phyloP scores from a whole-genome alignment of 495 filamentous ascomycete species.

The Xylaria telfairii region DNA sequence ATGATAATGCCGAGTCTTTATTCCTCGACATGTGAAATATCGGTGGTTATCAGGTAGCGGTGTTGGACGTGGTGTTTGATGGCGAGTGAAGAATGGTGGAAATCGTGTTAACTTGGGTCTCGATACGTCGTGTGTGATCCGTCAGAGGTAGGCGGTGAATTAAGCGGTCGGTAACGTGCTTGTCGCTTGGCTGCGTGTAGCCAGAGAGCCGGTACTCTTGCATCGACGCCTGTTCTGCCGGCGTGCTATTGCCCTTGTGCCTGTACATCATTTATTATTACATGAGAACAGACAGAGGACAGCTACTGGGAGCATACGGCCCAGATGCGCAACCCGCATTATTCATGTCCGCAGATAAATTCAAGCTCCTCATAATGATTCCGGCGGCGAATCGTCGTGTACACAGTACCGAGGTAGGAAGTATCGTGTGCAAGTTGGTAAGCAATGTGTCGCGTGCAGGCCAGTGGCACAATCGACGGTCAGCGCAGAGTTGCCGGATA shows the following conservation, averaged over 20 bases:
- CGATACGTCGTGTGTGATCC: constrained; percentile 6
- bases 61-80: not conserved
- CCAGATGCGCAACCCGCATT: constrained; percentile 15
- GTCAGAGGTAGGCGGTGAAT: not conserved
- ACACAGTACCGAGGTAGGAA: not conserved
- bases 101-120: constrained; percentile 1
- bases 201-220: not conserved
- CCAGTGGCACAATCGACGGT: not conserved
- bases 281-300: not conserved
- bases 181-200: not conserved
- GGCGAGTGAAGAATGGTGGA: not conserved
- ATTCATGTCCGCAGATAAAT: not conserved
- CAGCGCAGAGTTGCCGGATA: not conserved
- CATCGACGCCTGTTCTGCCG: constrained; percentile 13
- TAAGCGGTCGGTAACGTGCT: constrained; percentile 20
- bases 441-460: constrained; percentile 1
- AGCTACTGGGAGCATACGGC: constrained; percentile 9
- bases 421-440: not conserved
- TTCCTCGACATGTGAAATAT: not conserved
- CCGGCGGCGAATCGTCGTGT: not conserved
- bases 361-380: constrained; percentile 9
- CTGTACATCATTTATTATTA: constrained; percentile 12
- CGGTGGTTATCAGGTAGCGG: not conserved
- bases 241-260: not conserved
- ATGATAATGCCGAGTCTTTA: not conserved